Evolutionary conservation across 768 basidiomycete genomes (phyloP).

Genomic region (Xerocomus spinulosus): DNA sequence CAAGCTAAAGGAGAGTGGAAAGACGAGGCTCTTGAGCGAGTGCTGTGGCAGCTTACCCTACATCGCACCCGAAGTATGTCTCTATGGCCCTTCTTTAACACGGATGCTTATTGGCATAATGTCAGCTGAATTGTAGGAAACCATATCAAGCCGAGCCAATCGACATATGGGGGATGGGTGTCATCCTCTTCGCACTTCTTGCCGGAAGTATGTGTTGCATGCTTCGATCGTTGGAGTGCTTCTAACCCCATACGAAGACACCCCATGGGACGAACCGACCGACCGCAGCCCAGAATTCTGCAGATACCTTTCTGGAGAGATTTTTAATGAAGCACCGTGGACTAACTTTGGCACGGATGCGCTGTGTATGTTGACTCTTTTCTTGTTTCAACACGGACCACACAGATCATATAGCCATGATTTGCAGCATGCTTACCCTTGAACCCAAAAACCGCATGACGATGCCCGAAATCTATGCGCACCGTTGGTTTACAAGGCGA

Average conservation of each 20-base stretch:
- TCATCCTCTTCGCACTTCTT: constrained; percentile 88
- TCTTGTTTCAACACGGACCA: background rate
- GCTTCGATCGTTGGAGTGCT: background rate
- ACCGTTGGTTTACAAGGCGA: constrained; percentile 76
- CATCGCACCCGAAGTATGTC: constrained; percentile 83
- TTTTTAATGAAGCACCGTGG: constrained; percentile 81
- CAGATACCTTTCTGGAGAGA: constrained; percentile 68
- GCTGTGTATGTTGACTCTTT: constrained; percentile 49
- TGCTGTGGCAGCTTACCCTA: constrained; percentile 92
- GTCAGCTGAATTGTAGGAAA: constrained; percentile 57
- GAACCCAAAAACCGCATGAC: constrained; percentile 66
- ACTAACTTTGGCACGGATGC: constrained; percentile 51
- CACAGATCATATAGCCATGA: constrained; percentile 48
- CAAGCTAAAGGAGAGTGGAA: constrained; percentile 75
- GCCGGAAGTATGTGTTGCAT: constrained; percentile 68
- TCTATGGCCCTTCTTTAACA: background rate
- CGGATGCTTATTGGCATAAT: background rate
- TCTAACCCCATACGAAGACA: constrained; percentile 50
- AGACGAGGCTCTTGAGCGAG: constrained; percentile 71
- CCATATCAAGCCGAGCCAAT: constrained; percentile 89
- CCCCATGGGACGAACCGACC: constrained; percentile 97
- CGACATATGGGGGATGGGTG: constrained; percentile 94
- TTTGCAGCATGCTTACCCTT: constrained; percentile 70
- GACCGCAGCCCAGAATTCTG: constrained; percentile 69
- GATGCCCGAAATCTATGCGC: constrained; percentile 48